Evolutionary conservation across 345 rosid species (phyloP).

Genomic region (Reutealis trisperma): DNA sequence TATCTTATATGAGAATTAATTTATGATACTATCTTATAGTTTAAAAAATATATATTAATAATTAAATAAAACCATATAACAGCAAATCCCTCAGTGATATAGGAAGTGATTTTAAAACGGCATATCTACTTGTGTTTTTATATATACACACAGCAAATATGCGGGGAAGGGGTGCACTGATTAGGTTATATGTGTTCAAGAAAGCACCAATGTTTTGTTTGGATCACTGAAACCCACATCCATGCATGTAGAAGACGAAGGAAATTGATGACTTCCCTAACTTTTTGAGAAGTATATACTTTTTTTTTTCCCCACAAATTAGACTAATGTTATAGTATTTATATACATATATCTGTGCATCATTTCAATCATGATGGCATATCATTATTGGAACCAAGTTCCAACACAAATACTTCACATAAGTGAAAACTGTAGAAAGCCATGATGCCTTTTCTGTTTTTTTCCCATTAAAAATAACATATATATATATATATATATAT

Average conservation of each 20-base stretch:
- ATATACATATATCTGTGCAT: conserved; percentile 29
- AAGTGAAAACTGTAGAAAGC: conserved; percentile 23
- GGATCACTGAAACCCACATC: conserved; percentile 17
- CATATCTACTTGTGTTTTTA: too few relatives aligned
- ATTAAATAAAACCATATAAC: too few relatives aligned
- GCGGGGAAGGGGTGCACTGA: background rate
- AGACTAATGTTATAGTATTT: conserved; percentile 1
- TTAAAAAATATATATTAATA: too few relatives aligned
- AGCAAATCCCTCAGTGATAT: too few relatives aligned
- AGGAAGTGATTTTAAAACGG: too few relatives aligned
- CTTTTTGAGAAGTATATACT: conserved; percentile 29
- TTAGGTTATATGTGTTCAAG: conserved; percentile 1
- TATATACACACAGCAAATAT: too few relatives aligned
- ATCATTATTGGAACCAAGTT: conserved; percentile 62
- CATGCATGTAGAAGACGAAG: conserved; percentile 15
- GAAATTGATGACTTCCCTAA: conserved; percentile 26
- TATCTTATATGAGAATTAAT: too few relatives aligned
- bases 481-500: too few relatives aligned
- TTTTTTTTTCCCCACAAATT: conserved; percentile 28
- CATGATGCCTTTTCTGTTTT: conserved; percentile 3
- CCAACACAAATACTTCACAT: conserved; percentile 43
- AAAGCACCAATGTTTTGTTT: conserved; percentile 13
- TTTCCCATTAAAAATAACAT: background rate
- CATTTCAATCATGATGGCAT: conserved; percentile 45
- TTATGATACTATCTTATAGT: too few relatives aligned